Conservation (phyloP, 805 yeast genomes). For the Candida orba region DNA sequence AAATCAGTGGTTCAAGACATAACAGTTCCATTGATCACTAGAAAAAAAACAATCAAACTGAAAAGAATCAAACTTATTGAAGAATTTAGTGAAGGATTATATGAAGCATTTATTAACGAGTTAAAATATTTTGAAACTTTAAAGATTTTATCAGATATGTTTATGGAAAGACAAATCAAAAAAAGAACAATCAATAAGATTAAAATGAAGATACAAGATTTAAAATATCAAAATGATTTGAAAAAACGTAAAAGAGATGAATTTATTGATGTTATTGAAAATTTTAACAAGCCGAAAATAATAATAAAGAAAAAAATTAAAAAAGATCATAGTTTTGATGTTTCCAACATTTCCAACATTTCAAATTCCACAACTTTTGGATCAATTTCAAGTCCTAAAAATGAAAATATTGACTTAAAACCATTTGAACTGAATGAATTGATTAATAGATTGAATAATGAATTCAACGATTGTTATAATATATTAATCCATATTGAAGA, state of each 20-base stretch:
- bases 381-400: slow-evolving; percentile 5
- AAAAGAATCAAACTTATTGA: slow-evolving; percentile 27
- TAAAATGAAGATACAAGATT: slow-evolving; percentile 19
- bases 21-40: slow-evolving; percentile 8
- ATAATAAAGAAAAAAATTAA: slow-evolving; percentile 18
- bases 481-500: slow-evolving; percentile 16
- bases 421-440: slow-evolving; percentile 20
- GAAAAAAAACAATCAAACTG: slow-evolving; percentile 9
- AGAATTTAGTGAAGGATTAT: slow-evolving; percentile 43
- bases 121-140: slow-evolving; percentile 36
- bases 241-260: slow-evolving; percentile 37
- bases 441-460: slow-evolving; percentile 4
- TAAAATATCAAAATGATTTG: slow-evolving; percentile 20
- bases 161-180: slow-evolving; percentile 29
- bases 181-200: slow-evolving; percentile 27
- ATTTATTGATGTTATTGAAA: slow-evolving; percentile 25
- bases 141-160: slow-evolving; percentile 39
- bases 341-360: slow-evolving; percentile 1
- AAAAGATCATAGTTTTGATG: not conserved
- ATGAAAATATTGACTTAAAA: slow-evolving; percentile 16
- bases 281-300: slow-evolving; percentile 27
- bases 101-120: slow-evolving; percentile 55
- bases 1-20: slow-evolving; percentile 15
- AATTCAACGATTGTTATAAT: slow-evolving; percentile 3
- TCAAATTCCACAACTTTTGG: slow-evolving; percentile 6